phyloP scores from a whole-genome alignment of 2,329 filamentous ascomycete species.

The Colletotrichum simmondsii region DNA sequence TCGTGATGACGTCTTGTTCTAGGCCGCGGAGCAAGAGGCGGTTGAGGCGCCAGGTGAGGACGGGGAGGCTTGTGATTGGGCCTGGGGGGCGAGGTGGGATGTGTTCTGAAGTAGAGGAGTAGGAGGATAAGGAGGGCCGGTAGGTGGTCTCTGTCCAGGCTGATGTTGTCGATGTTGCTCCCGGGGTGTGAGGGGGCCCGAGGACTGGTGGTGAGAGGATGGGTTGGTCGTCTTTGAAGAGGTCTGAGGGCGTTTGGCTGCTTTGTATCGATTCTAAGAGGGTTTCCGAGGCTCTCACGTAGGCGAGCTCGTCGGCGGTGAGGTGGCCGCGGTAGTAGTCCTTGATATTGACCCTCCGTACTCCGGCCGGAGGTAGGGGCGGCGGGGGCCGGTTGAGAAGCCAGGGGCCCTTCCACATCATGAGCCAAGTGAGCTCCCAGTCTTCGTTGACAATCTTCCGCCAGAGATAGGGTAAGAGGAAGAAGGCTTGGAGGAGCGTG shows the following conservation, averaged over 20 bases:
- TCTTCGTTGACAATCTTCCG: slow-evolving; percentile 61
- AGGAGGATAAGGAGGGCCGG: not conserved
- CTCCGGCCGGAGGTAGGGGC: slow-evolving; percentile 48
- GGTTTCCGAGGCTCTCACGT: slow-evolving; percentile 46
- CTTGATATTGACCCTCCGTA: slow-evolving; percentile 54
- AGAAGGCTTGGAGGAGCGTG: slow-evolving; percentile 53
- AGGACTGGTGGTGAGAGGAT: slow-evolving; percentile 46
- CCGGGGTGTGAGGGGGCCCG: slow-evolving; percentile 24
- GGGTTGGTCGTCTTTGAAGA: slow-evolving; percentile 42
- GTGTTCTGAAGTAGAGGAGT: slow-evolving; percentile 36
- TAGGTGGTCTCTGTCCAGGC: not conserved
- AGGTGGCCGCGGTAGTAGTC: slow-evolving; percentile 62
- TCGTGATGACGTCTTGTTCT: slow-evolving; percentile 58
- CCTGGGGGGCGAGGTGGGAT: slow-evolving; percentile 47
- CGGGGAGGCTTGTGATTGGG: slow-evolving; percentile 52
- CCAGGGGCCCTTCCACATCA: slow-evolving; percentile 58
- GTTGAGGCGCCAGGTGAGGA: slow-evolving; percentile 53
- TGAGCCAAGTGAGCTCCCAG: slow-evolving; percentile 60
- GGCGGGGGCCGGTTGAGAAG: slow-evolving; percentile 52
- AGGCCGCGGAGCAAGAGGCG: slow-evolving; percentile 57
- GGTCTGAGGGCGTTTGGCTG: slow-evolving; percentile 35
- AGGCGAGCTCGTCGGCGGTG: slow-evolving; percentile 56
- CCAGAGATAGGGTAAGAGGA: slow-evolving; percentile 65
- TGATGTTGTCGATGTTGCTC: not conserved
- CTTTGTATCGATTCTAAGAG: slow-evolving; percentile 47